These are phyloP conservation scores for Saxophila tyrrhenica DNA, from an alignment of 495 filamentous ascomycete genomes.

Conservation along the genomic window DNA sequence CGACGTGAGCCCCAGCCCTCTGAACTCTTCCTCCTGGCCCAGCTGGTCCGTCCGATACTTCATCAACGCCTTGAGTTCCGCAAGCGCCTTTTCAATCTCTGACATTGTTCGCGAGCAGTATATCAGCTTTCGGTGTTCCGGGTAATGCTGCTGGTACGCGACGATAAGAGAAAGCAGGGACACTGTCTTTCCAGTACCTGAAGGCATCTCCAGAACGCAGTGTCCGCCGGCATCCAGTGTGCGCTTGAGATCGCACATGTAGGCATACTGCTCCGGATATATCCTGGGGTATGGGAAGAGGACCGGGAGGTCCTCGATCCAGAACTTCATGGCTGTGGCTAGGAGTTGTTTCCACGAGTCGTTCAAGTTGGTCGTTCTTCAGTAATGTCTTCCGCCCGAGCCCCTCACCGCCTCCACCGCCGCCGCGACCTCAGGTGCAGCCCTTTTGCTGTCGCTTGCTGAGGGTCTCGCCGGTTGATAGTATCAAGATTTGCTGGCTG, in stretches of 20 bases:
- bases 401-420: no score
- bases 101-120: constrained; percentile 98
- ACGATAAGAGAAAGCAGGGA: constrained; percentile 91
- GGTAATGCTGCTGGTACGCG: constrained; percentile 85
- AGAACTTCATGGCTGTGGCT: constrained; percentile 72
- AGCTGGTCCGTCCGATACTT: constrained; percentile 81
- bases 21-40: constrained; percentile 80
- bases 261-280: constrained; percentile 98
- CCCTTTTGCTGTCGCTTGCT: no score
- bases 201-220: constrained; percentile 99
- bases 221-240: constrained; percentile 91
- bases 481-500: no score
- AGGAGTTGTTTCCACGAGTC: background rate
- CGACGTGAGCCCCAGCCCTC: constrained; percentile 83
- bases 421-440: no score
- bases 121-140: constrained; percentile 86
- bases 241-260: constrained; percentile 97
- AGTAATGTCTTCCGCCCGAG: no score
- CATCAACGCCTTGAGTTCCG: constrained; percentile 86
- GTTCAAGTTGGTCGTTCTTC: no score
- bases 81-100: constrained; percentile 90
- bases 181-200: constrained; percentile 97
- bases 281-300: constrained; percentile 96
- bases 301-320: constrained; percentile 90
- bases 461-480: no score